phyloP scores from a whole-genome alignment of 2,329 filamentous ascomycete genomes.

The Fusarium circinatum region DNA sequence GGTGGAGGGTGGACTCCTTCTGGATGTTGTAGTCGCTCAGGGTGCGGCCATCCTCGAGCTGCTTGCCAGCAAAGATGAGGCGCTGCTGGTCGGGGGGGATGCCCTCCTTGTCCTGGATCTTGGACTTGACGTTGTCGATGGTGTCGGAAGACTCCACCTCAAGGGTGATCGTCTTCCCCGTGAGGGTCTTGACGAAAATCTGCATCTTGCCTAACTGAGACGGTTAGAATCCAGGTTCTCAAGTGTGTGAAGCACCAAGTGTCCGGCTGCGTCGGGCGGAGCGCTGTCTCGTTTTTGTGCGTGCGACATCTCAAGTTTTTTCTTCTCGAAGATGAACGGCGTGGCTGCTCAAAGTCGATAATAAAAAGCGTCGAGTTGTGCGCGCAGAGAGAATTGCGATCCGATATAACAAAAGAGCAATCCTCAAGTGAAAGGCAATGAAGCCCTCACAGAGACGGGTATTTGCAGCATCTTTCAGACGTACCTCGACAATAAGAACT shows the following conservation, averaged over 20 bases:
- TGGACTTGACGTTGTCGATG: conserved; percentile 99
- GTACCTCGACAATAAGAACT: conserved; percentile 69
- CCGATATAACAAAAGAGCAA: conserved; percentile 14
- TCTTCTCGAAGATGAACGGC: conserved; percentile 15
- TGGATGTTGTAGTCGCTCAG: conserved; percentile 99
- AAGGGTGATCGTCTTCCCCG: conserved; percentile 99
- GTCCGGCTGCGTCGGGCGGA: conserved; percentile 1
- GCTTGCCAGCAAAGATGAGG: conserved; percentile 99
- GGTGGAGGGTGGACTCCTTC: conserved; percentile 99
- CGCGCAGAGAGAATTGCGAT: conserved; percentile 23
- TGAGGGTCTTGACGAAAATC: conserved; percentile 87
- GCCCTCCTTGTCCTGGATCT: conserved; percentile 98
- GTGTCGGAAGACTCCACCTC: conserved; percentile 99
- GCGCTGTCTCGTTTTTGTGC: conserved; percentile 7
- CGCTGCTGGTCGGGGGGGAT: conserved; percentile 99
- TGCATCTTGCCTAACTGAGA: conserved; percentile 72
- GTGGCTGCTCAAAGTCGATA: conserved; percentile 19
- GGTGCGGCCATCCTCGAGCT: conserved; percentile 99
- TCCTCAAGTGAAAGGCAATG: conserved; percentile 48
- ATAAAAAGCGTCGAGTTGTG: conserved; percentile 18
- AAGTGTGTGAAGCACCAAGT: background rate
- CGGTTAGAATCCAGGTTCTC: conserved; percentile 53
- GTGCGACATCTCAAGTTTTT: background rate
- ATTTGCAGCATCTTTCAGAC: conserved; percentile 63
- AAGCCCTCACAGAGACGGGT: conserved; percentile 44